phyloP scores from a whole-genome alignment of 225 moss, liverwort and hornwort genomes.

The Marchantia polymorpha region DNA sequence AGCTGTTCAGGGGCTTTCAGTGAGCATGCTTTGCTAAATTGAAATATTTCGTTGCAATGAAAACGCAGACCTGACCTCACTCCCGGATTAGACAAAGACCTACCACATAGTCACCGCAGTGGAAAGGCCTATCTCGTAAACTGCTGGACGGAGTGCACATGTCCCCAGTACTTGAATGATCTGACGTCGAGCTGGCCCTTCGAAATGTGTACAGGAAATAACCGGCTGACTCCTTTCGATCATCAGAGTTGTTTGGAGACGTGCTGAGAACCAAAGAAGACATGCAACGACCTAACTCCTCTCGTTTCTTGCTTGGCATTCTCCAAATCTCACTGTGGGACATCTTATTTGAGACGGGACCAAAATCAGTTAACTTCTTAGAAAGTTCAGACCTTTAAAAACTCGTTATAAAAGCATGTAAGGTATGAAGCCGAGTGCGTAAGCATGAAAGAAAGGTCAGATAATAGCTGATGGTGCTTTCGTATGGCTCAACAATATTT shows the following conservation, averaged over 20 bases:
- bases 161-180: constrained; percentile 3
- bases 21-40: not conserved
- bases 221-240: constrained; percentile 15
- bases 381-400: too few relatives aligned
- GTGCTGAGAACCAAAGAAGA: constrained; percentile 42
- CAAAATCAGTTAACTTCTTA: too few relatives aligned
- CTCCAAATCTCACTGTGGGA: constrained; percentile 56
- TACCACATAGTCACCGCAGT: constrained; percentile 57
- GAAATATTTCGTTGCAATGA: not conserved
- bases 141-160: constrained; percentile 26
- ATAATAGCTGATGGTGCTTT: too few relatives aligned
- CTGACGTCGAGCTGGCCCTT: constrained; percentile 15
- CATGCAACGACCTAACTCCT: constrained; percentile 53
- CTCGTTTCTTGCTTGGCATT: constrained; percentile 48
- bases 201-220: constrained; percentile 36
- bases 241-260: not conserved
- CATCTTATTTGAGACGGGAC: constrained; percentile 26
- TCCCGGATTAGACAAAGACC: not conserved
- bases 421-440: too few relatives aligned
- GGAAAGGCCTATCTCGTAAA: constrained; percentile 42
- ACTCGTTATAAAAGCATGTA: too few relatives aligned
- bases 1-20: not conserved
- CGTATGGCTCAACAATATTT: too few relatives aligned
- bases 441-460: too few relatives aligned
- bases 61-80: not conserved